Evolutionary conservation across 2,329 filamentous ascomycete species (phyloP).

Genomic region (Cladosporium velox): DNA sequence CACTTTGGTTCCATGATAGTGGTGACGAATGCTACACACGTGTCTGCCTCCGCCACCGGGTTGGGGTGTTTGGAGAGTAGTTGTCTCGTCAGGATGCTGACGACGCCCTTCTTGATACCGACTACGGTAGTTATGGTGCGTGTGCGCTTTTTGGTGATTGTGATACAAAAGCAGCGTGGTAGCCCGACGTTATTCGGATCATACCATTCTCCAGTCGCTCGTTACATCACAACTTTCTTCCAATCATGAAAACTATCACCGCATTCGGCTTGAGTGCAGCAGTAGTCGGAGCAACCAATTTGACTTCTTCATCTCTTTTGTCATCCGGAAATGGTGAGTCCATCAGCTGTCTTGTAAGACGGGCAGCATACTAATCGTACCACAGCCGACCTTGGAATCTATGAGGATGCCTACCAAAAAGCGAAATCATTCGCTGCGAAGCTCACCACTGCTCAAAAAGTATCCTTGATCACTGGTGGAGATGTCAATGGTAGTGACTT

Average conservation of each 20-base stretch:
- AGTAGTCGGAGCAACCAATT: neutral
- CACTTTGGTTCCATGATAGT: neutral
- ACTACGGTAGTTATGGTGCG: neutral
- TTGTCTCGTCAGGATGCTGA: neutral
- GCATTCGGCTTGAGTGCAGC: neutral
- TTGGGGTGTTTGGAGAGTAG: neutral
- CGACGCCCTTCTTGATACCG: neutral
- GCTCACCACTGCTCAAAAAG: constrained; percentile 25
- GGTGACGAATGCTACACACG: constrained; percentile 6
- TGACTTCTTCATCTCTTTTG: neutral
- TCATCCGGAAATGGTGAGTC: constrained; percentile 4
- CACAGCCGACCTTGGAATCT: constrained; percentile 23
- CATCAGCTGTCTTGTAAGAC: neutral
- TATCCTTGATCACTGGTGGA: constrained; percentile 22
- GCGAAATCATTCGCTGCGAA: constrained; percentile 25
- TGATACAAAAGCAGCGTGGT: neutral
- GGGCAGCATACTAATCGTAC: neutral
- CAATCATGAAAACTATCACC: neutral
- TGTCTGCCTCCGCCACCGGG: neutral
- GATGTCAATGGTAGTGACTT: constrained; percentile 28
- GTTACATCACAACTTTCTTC: neutral
- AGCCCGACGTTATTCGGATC: too few species aligned
- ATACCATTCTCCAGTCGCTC: neutral
- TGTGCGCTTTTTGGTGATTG: neutral
- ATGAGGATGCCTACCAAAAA: constrained; percentile 26